Base-by-base conservation (phyloP, 1,139 yeast species). In the Pichia sp. region DNA sequence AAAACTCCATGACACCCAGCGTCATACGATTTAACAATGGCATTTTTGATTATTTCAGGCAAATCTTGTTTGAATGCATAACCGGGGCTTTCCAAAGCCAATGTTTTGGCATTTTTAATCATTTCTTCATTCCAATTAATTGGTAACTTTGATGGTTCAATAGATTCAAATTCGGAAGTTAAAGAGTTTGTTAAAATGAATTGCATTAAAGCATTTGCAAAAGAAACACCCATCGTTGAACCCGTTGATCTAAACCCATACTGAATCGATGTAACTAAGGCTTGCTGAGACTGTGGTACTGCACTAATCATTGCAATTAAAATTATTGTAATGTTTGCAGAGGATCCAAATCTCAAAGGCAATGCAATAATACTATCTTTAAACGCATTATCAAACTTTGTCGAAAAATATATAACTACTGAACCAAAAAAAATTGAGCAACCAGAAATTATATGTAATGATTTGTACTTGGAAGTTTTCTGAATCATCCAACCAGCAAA, bases 201-300 rank as follows among this genome's bases (percentile, higher is more conserved):
- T 44, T 74, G 78, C 59, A 75, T 70, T 11, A 76, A 67, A 1
- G 80, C 79, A 45, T 73, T 69, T 0, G 77, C 76, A 44, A 73
- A 63, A 0, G 79, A 68, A 13, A 75, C 79, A 9, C 80, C 80
- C 54, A 75, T 63, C 0, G 79, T 75, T 0, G 80, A 75, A 1
- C 80, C 80, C 1, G 79, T 74, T 9, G 79, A 70, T 56, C 80
- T 66, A 58, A 75, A 75, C 8, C 78, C 76, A 57, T 76, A 76
- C 56, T 74, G 79, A 46, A 76, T 75, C 2, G 79, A 75, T 1
- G 80, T 76, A 9, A 77, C 75, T 48, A 76, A 67, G 1, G 80
- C 79, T 60, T 75, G 80, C 42, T 68, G 69, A 46, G 70, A 65
- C 16, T 62, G 48, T 1, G 77, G 74, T 2, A 74, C 79, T 1